phyloP scores from a whole-genome alignment of 2,329 filamentous ascomycete species.

The Pyrenophora graminea region DNA sequence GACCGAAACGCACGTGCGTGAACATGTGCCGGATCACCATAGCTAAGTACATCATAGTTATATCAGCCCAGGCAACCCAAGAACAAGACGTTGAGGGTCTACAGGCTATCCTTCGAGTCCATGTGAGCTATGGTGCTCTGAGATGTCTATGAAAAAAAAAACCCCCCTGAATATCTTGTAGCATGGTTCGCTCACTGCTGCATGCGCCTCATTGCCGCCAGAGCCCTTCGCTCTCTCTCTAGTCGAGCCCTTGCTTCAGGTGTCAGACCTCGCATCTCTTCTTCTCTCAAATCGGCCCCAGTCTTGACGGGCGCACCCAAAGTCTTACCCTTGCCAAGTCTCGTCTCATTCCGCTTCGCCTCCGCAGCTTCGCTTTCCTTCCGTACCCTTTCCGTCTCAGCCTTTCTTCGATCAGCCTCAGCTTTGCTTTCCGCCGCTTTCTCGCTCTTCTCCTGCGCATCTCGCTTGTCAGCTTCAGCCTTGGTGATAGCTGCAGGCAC shows the following conservation, averaged over 20 bases:
- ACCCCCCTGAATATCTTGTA: too few relatives aligned
- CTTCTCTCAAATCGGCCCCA: conserved; percentile 78
- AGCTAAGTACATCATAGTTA: not conserved
- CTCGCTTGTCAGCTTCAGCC: conserved; percentile 70
- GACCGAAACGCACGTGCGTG: conserved; percentile 29
- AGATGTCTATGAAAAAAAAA: too few relatives aligned
- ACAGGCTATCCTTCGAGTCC: too few relatives aligned
- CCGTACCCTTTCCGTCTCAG: conserved; percentile 73
- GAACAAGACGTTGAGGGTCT: too few relatives aligned
- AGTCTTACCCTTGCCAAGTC: conserved; percentile 54
- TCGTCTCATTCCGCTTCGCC: conserved; percentile 56
- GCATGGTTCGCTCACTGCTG: conserved; percentile 10
- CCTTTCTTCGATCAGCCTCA: conserved; percentile 66
- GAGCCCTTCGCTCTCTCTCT: conserved; percentile 85
- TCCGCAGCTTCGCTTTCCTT: conserved; percentile 57
- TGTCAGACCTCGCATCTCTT: conserved; percentile 82
- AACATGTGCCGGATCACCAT: conserved; percentile 16
- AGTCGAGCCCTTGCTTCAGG: conserved; percentile 83
- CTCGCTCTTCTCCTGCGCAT: conserved; percentile 71
- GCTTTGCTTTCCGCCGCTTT: conserved; percentile 67
- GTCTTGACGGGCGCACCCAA: conserved; percentile 70
- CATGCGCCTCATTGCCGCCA: conserved; percentile 74
- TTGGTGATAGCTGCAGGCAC: conserved; percentile 74
- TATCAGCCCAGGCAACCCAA: too few relatives aligned
- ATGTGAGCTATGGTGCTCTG: too few relatives aligned